These are phyloP conservation scores for Aspergillus persii DNA, from an alignment of 2,329 filamentous ascomycete species.

Conservation along the genomic window DNA sequence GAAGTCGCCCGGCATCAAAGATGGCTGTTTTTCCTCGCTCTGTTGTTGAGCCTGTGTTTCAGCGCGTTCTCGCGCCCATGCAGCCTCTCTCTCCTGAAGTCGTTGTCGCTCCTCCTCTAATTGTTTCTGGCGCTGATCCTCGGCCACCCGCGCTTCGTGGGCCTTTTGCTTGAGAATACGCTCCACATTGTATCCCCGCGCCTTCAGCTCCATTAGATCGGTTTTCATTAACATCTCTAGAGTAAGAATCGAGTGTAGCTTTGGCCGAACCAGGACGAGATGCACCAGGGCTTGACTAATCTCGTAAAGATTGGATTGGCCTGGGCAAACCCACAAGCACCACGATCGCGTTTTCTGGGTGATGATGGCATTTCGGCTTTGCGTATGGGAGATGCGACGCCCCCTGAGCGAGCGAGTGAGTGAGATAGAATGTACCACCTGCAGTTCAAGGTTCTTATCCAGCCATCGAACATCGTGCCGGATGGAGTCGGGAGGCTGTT, in stretches of 20 bases:
- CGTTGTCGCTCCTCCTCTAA: slow-evolving; percentile 69
- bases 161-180: slow-evolving; percentile 86
- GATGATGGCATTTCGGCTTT: slow-evolving; percentile 73
- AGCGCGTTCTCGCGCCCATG: slow-evolving; percentile 43
- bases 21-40: slow-evolving; percentile 34
- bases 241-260: slow-evolving; percentile 83
- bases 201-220: slow-evolving; percentile 75
- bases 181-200: slow-evolving; percentile 94
- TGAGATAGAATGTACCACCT: slow-evolving; percentile 73
- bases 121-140: slow-evolving; percentile 72
- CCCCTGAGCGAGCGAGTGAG: slow-evolving; percentile 74
- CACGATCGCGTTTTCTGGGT: slow-evolving; percentile 57
- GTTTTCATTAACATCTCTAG: slow-evolving; percentile 88
- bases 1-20: slow-evolving; percentile 72
- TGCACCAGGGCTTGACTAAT: slow-evolving; percentile 84
- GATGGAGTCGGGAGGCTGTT: slow-evolving; percentile 73
- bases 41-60: slow-evolving; percentile 26
- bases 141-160: slow-evolving; percentile 81
- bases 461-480: slow-evolving; percentile 88
- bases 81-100: slow-evolving; percentile 60
- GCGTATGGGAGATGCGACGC: slow-evolving; percentile 65
- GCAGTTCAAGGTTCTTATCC: slow-evolving; percentile 76
- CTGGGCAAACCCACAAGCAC: slow-evolving; percentile 73
- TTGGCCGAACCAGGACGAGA: slow-evolving; percentile 75
- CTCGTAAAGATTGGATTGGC: slow-evolving; percentile 80